These are phyloP conservation scores for Exophiala phaeomuriformis DNA, from an alignment of 2,329 filamentous ascomycete species.

Conservation along the genomic window DNA sequence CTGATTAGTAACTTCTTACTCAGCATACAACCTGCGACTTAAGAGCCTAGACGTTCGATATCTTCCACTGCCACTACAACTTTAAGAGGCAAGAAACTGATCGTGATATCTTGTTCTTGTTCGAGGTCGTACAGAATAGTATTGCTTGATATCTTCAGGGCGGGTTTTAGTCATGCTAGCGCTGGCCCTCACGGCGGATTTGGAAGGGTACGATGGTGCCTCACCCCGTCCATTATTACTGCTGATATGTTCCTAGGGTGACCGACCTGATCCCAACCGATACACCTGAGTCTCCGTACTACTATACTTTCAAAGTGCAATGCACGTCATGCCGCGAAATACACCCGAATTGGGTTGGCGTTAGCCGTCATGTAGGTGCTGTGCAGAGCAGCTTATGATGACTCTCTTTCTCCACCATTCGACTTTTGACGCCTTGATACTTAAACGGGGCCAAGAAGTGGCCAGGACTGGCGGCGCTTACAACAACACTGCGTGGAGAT, in stretches of 20 bases:
- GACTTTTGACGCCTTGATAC: constrained; percentile 54
- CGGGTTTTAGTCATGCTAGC: constrained; percentile 16
- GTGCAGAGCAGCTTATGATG: neutral
- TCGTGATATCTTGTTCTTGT: too few species aligned
- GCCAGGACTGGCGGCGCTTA: too few species aligned
- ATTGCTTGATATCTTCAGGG: constrained; percentile 29
- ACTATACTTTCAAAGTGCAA: constrained; percentile 96
- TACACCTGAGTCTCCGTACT: constrained; percentile 74
- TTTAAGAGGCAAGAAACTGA: too few species aligned
- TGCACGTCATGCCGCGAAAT: constrained; percentile 94
- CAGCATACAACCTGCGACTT: constrained; percentile 32
- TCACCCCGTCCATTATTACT: neutral
- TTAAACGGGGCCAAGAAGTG: constrained; percentile 82
- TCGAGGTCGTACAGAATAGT: constrained; percentile 30
- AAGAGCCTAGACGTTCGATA: constrained; percentile 34
- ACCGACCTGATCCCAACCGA: constrained; percentile 83
- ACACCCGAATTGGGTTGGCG: constrained; percentile 76
- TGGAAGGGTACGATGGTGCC: constrained; percentile 25
- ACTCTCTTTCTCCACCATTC: neutral
- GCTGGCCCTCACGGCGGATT: constrained; percentile 23
- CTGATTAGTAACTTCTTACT: constrained; percentile 38
- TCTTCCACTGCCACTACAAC: constrained; percentile 34
- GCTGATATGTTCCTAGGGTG: constrained; percentile 52
- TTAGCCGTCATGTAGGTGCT: constrained; percentile 74
- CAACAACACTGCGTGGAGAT: too few species aligned